These are phyloP conservation scores for Botryosphaeria dothidea DNA, from an alignment of 2,329 filamentous ascomycete genomes.

Conservation along the genomic window DNA sequence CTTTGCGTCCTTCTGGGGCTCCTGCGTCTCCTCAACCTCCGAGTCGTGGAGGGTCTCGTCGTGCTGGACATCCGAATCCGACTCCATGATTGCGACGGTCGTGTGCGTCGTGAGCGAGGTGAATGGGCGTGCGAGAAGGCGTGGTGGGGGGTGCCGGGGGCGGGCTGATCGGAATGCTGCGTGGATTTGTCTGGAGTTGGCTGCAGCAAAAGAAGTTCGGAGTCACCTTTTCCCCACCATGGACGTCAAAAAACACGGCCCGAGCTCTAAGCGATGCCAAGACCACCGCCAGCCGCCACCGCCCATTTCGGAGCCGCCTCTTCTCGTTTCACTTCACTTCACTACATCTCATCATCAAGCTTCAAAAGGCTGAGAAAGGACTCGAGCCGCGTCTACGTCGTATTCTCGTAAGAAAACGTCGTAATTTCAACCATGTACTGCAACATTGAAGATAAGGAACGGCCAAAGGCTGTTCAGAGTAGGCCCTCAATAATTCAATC, in stretches of 20 bases:
- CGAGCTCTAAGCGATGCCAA: constrained; percentile 14
- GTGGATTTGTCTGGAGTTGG: constrained; percentile 4
- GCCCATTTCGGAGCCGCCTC: too few species aligned
- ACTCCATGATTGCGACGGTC: constrained; percentile 37
- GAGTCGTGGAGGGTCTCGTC: constrained; percentile 60
- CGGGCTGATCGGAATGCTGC: not conserved
- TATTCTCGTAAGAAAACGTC: too few species aligned
- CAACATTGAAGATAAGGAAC: too few species aligned
- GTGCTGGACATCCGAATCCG: constrained; percentile 42
- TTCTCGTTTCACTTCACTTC: too few species aligned
- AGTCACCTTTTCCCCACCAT: constrained; percentile 11
- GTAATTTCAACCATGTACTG: too few species aligned
- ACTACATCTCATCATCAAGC: too few species aligned
- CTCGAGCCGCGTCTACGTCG: too few species aligned
- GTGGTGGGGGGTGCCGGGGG: constrained; percentile 8
- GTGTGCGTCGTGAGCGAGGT: not conserved
- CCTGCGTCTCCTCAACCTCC: constrained; percentile 73
- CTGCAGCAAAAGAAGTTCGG: constrained; percentile 14
- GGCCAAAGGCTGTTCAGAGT: too few species aligned
- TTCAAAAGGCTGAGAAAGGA: too few species aligned
- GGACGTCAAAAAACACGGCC: constrained; percentile 14
- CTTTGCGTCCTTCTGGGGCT: constrained; percentile 39
- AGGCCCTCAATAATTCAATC: too few species aligned
- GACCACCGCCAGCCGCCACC: not conserved
- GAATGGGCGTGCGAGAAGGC: not conserved